Evolutionary conservation across 1,284 basidiomycete species (phyloP).

Genomic region (Ustilago trichophora): DNA sequence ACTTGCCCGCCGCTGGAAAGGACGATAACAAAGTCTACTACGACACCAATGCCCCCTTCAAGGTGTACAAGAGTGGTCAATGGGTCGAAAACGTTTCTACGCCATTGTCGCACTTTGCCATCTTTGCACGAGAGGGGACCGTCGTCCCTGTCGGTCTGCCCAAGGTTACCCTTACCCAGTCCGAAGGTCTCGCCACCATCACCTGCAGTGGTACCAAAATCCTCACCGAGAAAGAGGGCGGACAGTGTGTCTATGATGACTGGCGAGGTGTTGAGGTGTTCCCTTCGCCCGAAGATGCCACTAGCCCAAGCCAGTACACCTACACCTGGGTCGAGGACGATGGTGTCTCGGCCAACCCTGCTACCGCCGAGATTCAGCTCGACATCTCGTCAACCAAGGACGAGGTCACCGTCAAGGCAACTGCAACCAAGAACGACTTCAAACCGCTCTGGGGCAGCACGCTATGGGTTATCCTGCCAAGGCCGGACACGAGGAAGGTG

Average conservation of each 20-base stretch:
- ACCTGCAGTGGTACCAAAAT: conserved; percentile 67
- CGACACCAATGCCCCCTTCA: conserved; percentile 36
- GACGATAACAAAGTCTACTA: conserved; percentile 35
- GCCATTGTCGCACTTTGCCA: conserved; percentile 67
- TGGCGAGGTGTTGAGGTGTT: conserved; percentile 68
- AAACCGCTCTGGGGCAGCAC: conserved; percentile 66
- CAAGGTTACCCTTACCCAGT: conserved; percentile 65
- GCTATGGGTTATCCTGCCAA: conserved; percentile 66
- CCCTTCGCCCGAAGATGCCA: conserved; percentile 56
- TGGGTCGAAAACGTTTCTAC: conserved; percentile 64
- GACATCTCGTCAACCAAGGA: conserved; percentile 54
- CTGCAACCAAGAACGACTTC: conserved; percentile 61
- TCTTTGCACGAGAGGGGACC: conserved; percentile 68
- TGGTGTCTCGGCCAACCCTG: conserved; percentile 66
- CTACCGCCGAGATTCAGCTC: conserved; percentile 62
- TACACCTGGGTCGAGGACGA: conserved; percentile 69
- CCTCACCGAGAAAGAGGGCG: conserved; percentile 65
- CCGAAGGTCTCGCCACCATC: conserved; percentile 60
- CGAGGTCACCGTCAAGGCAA: conserved; percentile 60
- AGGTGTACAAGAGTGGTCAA: conserved; percentile 19
- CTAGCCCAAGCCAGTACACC: conserved; percentile 37
- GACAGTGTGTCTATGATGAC: conserved; percentile 67
- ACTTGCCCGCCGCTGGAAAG: conserved; percentile 67
- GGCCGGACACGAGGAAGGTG: conserved; percentile 60
- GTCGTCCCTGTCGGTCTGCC: conserved; percentile 68